phyloP scores from a whole-genome alignment of 352 stramenopile genomes.

The Phytophthora syringae region DNA sequence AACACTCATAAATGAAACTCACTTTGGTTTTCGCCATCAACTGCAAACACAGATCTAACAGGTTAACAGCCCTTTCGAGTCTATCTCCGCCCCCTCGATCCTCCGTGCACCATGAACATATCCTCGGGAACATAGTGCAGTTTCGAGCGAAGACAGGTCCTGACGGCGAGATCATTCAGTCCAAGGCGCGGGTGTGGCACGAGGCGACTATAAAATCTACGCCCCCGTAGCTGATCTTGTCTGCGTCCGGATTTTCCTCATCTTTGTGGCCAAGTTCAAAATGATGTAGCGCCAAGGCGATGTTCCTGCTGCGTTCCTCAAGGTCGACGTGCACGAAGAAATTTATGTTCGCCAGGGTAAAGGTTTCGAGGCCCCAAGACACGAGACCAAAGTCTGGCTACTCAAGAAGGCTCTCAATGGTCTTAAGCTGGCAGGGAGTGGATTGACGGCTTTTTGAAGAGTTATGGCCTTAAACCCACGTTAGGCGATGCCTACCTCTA shows the following conservation, averaged over 20 bases:
- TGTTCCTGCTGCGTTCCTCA: slow-evolving; percentile 3
- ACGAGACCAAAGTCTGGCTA: neutral
- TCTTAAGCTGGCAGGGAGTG: neutral
- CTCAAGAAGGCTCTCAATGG: neutral
- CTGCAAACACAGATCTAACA: no score
- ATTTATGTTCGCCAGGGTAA: slow-evolving; percentile 2
- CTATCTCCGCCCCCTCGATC: no score
- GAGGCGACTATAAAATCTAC: neutral
- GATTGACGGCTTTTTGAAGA: neutral
- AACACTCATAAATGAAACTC: no score
- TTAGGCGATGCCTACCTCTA: slow-evolving; percentile 1
- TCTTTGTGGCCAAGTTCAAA: neutral
- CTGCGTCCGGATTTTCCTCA: slow-evolving; percentile 3
- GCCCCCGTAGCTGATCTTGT: neutral
- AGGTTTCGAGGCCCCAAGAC: slow-evolving; percentile 1
- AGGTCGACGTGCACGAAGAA: neutral
- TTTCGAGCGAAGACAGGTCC: slow-evolving; percentile 10
- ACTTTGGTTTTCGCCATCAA: no score
- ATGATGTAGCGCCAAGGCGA: neutral
- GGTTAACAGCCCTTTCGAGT: neutral
- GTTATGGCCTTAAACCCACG: neutral
- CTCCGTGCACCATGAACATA: neutral
- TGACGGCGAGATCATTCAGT: neutral
- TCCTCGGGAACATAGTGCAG: slow-evolving; percentile 1
- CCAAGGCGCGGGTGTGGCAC: slow-evolving; percentile 8